Evolutionary conservation across 495 filamentous ascomycete species (phyloP).

Genomic region (Tricharina praecox): DNA sequence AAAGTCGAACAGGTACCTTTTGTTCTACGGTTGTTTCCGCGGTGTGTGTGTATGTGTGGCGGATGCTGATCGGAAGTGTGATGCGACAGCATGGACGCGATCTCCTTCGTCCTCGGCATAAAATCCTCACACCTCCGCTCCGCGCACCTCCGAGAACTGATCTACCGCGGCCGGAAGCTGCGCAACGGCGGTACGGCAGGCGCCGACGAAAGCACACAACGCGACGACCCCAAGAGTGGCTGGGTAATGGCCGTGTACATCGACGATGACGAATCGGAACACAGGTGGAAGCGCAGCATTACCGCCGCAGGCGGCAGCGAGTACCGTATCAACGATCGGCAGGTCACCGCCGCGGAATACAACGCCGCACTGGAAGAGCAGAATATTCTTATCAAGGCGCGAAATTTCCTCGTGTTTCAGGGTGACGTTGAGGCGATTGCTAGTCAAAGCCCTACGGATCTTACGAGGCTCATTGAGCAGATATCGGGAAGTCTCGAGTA

Average conservation of each 20-base stretch:
- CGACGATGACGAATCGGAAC: slow-evolving; percentile 86
- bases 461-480: slow-evolving; percentile 92
- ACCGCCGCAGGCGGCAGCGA: slow-evolving; percentile 78
- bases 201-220: slow-evolving; percentile 33
- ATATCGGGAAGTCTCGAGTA: slow-evolving; percentile 92
- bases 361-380: slow-evolving; percentile 84
- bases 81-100: slow-evolving; percentile 77
- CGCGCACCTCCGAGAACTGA: slow-evolving; percentile 79
- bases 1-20: slow-evolving; percentile 88
- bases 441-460: slow-evolving; percentile 75
- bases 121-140: slow-evolving; percentile 95
- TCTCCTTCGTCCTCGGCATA: slow-evolving; percentile 96
- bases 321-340: slow-evolving; percentile 85
- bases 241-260: slow-evolving; percentile 99
- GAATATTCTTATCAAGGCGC: slow-evolving; percentile 92
- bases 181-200: slow-evolving; percentile 47
- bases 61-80: not conserved
- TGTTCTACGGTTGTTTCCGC: not conserved
- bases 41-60: not conserved
- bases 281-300: slow-evolving; percentile 88
- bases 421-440: slow-evolving; percentile 98
- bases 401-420: slow-evolving; percentile 96
- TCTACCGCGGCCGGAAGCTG: slow-evolving; percentile 90
- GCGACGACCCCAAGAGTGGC: slow-evolving; percentile 67
- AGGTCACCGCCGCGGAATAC: slow-evolving; percentile 79